Conservation (phyloP, 2,329 filamentous ascomycete genomes). For the Fusarium illudens region DNA sequence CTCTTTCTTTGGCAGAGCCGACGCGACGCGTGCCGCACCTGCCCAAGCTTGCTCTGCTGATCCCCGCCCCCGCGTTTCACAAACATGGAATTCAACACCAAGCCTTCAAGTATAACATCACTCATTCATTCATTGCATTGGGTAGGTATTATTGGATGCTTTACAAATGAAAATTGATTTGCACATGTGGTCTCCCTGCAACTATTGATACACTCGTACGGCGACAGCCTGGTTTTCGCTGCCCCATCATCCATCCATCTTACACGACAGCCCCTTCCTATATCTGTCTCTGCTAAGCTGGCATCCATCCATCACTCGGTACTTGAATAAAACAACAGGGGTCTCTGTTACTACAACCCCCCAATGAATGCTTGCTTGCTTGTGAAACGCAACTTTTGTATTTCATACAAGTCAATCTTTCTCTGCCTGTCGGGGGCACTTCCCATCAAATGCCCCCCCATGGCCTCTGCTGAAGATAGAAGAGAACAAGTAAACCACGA, state of each 20-base stretch:
- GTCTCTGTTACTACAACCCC: neutral
- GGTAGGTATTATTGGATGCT: neutral
- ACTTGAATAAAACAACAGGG: neutral
- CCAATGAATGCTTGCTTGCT: neutral
- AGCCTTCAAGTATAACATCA: neutral
- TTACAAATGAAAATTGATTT: neutral
- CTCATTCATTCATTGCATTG: neutral
- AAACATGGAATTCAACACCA: conserved; percentile 1
- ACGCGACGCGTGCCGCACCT: conserved; percentile 36
- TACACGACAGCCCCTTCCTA: neutral
- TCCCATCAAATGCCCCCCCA: conserved; percentile 4
- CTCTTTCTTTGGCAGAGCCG: conserved; percentile 12
- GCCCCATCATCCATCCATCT: neutral
- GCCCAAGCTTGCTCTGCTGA: conserved; percentile 7
- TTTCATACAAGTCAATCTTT: conserved; percentile 37
- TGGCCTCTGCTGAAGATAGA: conserved; percentile 5
- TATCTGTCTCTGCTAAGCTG: neutral
- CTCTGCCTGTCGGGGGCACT: conserved; percentile 25
- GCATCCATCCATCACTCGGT: conserved; percentile 8
- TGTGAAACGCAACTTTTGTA: conserved; percentile 34
- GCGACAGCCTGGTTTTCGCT: neutral
- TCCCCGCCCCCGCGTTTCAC: conserved; percentile 34
- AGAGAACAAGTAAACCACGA: conserved; percentile 25
- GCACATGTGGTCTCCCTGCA: neutral
- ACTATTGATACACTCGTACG: neutral